Base-by-base conservation (phyloP, 2,329 filamentous ascomycete species). In the Talaromyces islandicus region DNA sequence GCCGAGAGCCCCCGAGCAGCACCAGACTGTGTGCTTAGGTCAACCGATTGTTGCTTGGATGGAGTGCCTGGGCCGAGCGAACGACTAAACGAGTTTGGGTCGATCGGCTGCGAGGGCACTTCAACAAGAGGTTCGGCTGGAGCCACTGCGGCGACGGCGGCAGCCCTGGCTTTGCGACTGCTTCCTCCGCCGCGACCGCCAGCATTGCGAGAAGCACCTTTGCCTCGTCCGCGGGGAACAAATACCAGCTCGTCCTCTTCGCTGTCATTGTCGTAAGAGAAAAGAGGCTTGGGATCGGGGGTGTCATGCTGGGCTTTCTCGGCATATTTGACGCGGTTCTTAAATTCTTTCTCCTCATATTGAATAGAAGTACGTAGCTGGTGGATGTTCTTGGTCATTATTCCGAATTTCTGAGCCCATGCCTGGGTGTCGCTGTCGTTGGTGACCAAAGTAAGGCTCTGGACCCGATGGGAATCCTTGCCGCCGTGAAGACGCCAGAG, bases 181-280 rank as follows among this genome's bases (percentile, higher is more conserved):
- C 61, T 67, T 35, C 63, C 65, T 38, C 66, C 67, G 24, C 66
- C 67, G 25, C 69, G 70, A 10, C 69, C 65, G 57, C 60, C 64
- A 27, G 68, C 69, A 25, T 65, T 63, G 60, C 69, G 67, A 17
- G 69, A 62, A 4, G 66, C 54, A 12, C 72, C 67, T 63, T 76
- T 77, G 43, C 71, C 74, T 59, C 72, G 73, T 38, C 74, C 73
- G 25, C 75, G 75, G 27, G 75, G 75, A 29, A 77, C 73, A 60
- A 80, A 80, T 2, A 80, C 77, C 29, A 80, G 68, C 60, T 79
- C 77, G 63, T 80, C 78, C 60, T 79, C 78, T 24, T 79, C 77
- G 41, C 75, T 79, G 14, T 79, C 77, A n/a, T 75, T 76, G 38
- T 80, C 77, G 61, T 80, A 80, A 7, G 77, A 75, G 53, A 80